Evolutionary conservation across 768 basidiomycete species (phyloP), one percentile per base, ranked within the genome.

Genomic region (Collybia mongolica): DNA sequence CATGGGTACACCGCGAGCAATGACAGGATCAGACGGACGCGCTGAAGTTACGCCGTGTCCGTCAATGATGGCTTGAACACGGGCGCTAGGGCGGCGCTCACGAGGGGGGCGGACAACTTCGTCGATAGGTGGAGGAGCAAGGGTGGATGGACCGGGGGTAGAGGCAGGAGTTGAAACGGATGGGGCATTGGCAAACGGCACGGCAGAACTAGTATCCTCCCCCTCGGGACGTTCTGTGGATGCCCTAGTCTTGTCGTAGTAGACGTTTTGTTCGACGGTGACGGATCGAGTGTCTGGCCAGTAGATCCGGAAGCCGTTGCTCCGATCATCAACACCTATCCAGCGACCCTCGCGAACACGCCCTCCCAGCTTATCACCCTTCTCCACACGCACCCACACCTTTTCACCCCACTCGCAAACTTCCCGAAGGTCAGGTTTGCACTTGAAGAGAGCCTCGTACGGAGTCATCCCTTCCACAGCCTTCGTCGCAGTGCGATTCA

Each of bases 391-490:
- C 3, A 73, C 72, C 57, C 59, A 70, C 0, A 66, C 62, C 40
- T 63, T 60, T n/a, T 59, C 56, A 6, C 72, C 72, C 64, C 66
- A 76, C 26, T 65, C 62, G 1, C 56, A 57, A 0, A 73, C 29
- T 8, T 57, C 39, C 0, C 42, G 24, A 2, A 74, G 53, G 52
- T 71, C 55, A 6, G 68, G 72, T 40, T 69, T 71, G 44, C 60
- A 53, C 24, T 62, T 57, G 39, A 46, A 60, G 14, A 55, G 47
- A 12, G 59, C 55, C 46, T 70, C 52, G 52, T 60, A 68, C 0
- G 68, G 68, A 0, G 62, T 70, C 38, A 28, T 58, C 0, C 60
- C 65, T 9, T 60, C 44, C 2, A 70, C 39, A 2, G 64, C 64
- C 20, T 55, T 60, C 0, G 61, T 69, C 4, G 52, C 51, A 0